These are phyloP conservation scores for Ophiostoma ips DNA, from an alignment of 2,329 filamentous ascomycete genomes.

Conservation along the genomic window DNA sequence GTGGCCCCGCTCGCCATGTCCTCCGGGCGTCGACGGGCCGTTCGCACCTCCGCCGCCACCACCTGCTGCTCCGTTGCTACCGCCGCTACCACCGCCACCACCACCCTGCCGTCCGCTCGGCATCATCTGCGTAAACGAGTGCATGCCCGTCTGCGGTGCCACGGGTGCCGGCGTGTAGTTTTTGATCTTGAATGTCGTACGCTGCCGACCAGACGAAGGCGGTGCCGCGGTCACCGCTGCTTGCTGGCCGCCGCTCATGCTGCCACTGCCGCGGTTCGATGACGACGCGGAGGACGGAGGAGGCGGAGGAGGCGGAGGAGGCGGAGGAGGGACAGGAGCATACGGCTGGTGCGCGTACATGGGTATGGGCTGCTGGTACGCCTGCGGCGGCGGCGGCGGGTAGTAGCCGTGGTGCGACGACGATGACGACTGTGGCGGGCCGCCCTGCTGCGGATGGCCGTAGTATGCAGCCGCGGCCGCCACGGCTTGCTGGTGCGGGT, in stretches of 20 bases:
- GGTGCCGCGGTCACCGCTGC: constrained; percentile 4
- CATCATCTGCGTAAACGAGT: constrained; percentile 14
- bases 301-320: no score
- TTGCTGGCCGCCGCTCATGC: background rate
- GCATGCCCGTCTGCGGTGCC: constrained; percentile 9
- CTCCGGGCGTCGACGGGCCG: background rate
- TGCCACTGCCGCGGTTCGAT: background rate
- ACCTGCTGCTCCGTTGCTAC: no score
- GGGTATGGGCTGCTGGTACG: background rate
- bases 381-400: background rate
- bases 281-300: no score
- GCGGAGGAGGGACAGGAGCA: background rate
- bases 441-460: background rate
- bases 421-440: background rate
- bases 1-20: background rate
- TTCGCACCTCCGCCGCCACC: no score
- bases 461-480: constrained; percentile 1
- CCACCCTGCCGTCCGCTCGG: constrained; percentile 1
- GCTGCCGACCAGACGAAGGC: constrained; percentile 11
- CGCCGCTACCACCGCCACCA: background rate
- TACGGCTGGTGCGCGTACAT: background rate
- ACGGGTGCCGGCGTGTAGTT: constrained; percentile 17
- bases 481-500: constrained; percentile 8
- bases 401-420: background rate
- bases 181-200: constrained; percentile 23